Conservation (phyloP, 306 rosid genomes). For the Vigna hirtella region DNA sequence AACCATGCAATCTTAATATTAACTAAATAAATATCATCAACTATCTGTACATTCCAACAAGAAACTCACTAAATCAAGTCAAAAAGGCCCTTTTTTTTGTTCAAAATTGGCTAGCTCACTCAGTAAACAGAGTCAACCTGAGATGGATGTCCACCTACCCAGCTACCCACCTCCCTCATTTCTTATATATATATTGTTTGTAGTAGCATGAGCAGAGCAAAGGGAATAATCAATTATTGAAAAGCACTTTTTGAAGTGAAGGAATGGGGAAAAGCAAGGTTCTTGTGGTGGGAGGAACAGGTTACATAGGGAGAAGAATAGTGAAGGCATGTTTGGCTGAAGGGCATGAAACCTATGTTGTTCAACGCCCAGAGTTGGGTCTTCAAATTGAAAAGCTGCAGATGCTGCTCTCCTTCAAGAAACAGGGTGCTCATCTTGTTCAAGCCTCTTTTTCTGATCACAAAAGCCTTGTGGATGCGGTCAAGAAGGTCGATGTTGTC, state of each 20-base stretch:
- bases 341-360: constrained; percentile 75
- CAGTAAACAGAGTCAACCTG: neutral
- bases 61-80: neutral
- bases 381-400: constrained; percentile 83
- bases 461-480: constrained; percentile 68
- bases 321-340: constrained; percentile 72
- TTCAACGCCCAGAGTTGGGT: constrained; percentile 68
- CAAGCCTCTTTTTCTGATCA: constrained; percentile 75
- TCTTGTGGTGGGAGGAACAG: constrained; percentile 86
- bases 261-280: constrained; percentile 74
- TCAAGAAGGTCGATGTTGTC: constrained; percentile 76
- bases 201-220: no score
- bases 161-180: neutral
- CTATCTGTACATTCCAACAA: neutral
- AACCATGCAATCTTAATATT: no score
- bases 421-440: constrained; percentile 68
- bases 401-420: constrained; percentile 69
- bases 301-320: constrained; percentile 79
- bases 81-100: neutral
- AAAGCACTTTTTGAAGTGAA: no score
- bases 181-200: neutral
- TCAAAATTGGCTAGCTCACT: constrained; percentile 29
- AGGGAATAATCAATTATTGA: no score
- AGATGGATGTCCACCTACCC: constrained; percentile 43
- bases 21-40: neutral